A percentile compares a stretch with the other conserved stretches of the same genome.
Evolutionary conservation across 768 basidiomycete species (phyloP).

Genomic region (Mycena vulgaris): DNA sequence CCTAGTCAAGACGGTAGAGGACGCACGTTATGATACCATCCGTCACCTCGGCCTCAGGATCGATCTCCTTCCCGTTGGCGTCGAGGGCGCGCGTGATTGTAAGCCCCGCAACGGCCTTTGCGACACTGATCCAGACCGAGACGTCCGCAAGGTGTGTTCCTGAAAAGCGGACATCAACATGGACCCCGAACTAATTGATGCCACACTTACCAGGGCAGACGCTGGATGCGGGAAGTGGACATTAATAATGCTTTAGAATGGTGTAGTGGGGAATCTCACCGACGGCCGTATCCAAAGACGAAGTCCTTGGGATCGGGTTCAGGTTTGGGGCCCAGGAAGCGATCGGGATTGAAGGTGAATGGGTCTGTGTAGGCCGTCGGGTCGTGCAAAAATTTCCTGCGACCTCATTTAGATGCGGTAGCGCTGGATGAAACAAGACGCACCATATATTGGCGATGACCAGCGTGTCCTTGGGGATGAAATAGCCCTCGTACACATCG

Average conservation of each 20-base stretch:
- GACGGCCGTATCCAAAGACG: slow-evolving; percentile 49
- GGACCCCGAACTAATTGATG: not conserved
- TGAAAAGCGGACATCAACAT: not conserved
- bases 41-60: slow-evolving; percentile 34
- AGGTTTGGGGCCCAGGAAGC: slow-evolving; percentile 44
- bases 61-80: slow-evolving; percentile 38
- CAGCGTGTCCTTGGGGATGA: slow-evolving; percentile 49
- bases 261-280: no score
- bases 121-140: slow-evolving; percentile 39
- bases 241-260: no score
- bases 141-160: slow-evolving; percentile 39
- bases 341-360: slow-evolving; percentile 49
- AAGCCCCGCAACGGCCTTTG: slow-evolving; percentile 41
- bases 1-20: not conserved
- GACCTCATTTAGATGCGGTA: no score
- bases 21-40: slow-evolving; percentile 38
- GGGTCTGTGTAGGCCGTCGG: slow-evolving; percentile 49
- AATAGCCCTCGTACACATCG: slow-evolving; percentile 48
- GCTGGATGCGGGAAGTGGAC: not conserved
- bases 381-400: slow-evolving; percentile 52
- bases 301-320: slow-evolving; percentile 38
- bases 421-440: not conserved
- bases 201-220: slow-evolving; percentile 12
- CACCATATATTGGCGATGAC: slow-evolving; percentile 42
- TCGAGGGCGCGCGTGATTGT: slow-evolving; percentile 42